Percentiles rank a stretch among this genome's conserved stretches.
These are phyloP conservation scores for Herpetomonas samuelpessoai DNA, from an alignment of 208 protist species.

Conservation along the genomic window DNA sequence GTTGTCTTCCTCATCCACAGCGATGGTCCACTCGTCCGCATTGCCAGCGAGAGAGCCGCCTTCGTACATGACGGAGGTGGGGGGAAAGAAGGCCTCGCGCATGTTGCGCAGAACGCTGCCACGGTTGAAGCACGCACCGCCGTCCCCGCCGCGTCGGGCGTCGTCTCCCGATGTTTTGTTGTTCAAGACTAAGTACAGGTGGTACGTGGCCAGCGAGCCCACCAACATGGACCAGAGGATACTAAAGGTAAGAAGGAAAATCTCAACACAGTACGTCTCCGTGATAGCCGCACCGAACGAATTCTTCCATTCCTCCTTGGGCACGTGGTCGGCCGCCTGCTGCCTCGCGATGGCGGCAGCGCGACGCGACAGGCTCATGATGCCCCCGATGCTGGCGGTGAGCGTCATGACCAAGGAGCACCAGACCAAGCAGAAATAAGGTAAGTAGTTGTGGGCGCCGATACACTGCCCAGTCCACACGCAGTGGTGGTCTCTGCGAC, in stretches of 20 bases:
- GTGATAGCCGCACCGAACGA: constrained; percentile 36
- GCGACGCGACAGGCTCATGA: constrained; percentile 44
- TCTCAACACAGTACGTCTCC: constrained; percentile 69
- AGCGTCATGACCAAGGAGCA: constrained; percentile 28
- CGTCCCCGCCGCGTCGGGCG: constrained; percentile 19
- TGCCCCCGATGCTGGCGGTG: constrained; percentile 42
- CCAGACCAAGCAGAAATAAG: constrained; percentile 74
- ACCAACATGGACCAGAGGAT: constrained; percentile 38
- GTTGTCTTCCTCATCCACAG: constrained; percentile 8
- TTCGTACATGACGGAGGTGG: neutral
- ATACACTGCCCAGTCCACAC: constrained; percentile 91
- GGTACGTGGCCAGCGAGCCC: constrained; percentile 45
- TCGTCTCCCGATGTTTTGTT: constrained; percentile 72
- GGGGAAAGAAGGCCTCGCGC: constrained; percentile 26
- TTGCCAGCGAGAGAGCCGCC: neutral
- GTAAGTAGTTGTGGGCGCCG: constrained; percentile 80
- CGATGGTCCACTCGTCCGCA: neutral
- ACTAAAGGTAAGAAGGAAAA: constrained; percentile 50
- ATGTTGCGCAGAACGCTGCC: constrained; percentile 50
- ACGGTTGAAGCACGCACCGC: constrained; percentile 45
- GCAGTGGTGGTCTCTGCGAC: constrained; percentile 91
- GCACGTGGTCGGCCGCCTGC: neutral
- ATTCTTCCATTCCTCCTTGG: constrained; percentile 7
- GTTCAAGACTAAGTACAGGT: constrained; percentile 58
- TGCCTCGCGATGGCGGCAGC: constrained; percentile 3